These are phyloP conservation scores for Adansonia digitata DNA, from an alignment of 345 rosid species.

Conservation along the genomic window DNA sequence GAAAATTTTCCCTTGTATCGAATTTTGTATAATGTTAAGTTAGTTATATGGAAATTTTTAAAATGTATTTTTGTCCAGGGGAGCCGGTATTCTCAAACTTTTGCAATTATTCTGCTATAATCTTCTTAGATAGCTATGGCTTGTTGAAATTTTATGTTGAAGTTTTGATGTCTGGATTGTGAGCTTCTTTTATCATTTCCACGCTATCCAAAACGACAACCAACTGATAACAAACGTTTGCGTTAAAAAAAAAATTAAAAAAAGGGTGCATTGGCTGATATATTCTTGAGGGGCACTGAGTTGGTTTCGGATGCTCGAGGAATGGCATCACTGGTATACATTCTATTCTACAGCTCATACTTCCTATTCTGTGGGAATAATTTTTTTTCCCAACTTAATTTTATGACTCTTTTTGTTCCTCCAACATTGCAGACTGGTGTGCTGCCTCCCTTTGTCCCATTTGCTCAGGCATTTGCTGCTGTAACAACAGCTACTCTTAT, in stretches of 20 bases:
- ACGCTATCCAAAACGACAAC: background rate
- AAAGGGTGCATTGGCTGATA: conserved; percentile 91
- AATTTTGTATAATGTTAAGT: background rate
- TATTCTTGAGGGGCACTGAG: conserved; percentile 76
- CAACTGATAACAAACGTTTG: background rate
- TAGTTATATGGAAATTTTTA: background rate
- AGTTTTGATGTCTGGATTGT: background rate
- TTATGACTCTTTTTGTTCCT: conserved; percentile 8
- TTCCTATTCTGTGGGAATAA: background rate
- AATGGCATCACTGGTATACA: conserved; percentile 75
- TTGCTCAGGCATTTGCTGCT: conserved; percentile 97
- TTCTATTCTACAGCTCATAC: background rate
- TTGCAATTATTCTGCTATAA: background rate
- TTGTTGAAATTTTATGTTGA: background rate
- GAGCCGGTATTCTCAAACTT: background rate
- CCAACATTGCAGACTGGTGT: conserved; percentile 55
- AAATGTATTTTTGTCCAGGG: background rate
- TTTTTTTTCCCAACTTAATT: background rate
- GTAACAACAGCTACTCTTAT: conserved; percentile 86
- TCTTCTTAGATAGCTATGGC: background rate
- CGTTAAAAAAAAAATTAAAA: background rate
- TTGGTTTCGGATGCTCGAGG: conserved; percentile 63
- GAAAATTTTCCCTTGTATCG: background rate
- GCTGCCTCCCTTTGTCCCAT: conserved; percentile 91
- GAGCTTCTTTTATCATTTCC: background rate